Evolutionary conservation across 805 yeast genomes (phyloP), one percentile per base, ranked within the genome.

Genomic region (Hanseniaspora taiwanica): DNA sequence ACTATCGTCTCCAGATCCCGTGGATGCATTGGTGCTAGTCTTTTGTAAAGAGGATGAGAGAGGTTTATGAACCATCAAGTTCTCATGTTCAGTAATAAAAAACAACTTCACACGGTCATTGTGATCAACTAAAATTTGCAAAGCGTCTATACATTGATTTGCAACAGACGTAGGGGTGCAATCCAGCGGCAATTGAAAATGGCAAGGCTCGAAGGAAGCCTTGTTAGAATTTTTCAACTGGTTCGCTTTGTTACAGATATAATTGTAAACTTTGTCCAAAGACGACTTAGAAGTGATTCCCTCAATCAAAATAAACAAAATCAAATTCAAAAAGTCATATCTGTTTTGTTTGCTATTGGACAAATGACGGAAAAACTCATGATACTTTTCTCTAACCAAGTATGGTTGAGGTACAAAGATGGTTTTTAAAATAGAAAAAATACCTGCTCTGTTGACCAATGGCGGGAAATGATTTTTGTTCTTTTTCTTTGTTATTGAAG

Each of bases 311-410:
- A 86, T 69, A 14, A 78, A 73, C 32, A 86, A 56, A 33, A 86
- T 53, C 42, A 80, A 60, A 34, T 80, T 76, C 54, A 86, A 65
- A 13, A 84, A 70, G 46, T 87, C 96, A 8, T 73, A 62, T 40
- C 96, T 63, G 5, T 82, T 81, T 46, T 81, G 93, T 55, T 81
- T 81, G 58, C 78, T 84, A 45, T 72, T 70, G 50, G 93, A 81
- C 37, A 86, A 53, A 45, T 71, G 74, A 18, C 72, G 73, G 41
- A 86, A 64, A 4, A 89, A 63, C 38, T 76, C 76, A 55, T 78
- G 78, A 37, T 82, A 65, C 2, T 68, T 60, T 42, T 76, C 85
- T 40, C 87, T 65, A 44, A 72, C 76, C 47, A 62, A 65, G 49
- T 72, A 70, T 1, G 76, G 69, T 48, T 78, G 82, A 1, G 94